Evolutionary conservation across 495 filamentous ascomycete species (phyloP).

Genomic region (Hypoxylon lienhwacheense): DNA sequence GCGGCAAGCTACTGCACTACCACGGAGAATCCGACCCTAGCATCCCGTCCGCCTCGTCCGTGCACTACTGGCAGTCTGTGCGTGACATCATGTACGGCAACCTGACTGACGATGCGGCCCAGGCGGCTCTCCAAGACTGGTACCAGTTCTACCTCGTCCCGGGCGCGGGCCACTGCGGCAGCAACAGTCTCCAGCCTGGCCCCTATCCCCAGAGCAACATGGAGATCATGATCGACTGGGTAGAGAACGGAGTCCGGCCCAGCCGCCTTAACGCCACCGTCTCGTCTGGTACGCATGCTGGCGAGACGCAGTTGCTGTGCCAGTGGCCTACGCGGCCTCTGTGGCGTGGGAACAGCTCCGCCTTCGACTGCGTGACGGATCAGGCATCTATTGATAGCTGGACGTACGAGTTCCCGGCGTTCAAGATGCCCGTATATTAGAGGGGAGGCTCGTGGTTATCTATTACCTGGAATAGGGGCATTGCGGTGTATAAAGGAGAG

Average conservation of each 20-base stretch:
- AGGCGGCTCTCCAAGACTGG: constrained; percentile 46
- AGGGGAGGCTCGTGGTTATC: neutral
- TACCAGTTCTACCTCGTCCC: constrained; percentile 55
- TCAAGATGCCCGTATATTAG: neutral
- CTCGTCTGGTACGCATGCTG: constrained; percentile 34
- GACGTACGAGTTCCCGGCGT: constrained; percentile 20
- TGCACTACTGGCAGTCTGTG: constrained; percentile 54
- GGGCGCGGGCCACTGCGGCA: constrained; percentile 53
- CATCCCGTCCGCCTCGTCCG: constrained; percentile 49
- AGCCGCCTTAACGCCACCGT: constrained; percentile 45
- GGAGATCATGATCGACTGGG: constrained; percentile 51
- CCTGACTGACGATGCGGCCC: constrained; percentile 34
- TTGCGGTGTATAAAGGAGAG: neutral
- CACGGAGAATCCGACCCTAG: constrained; percentile 53
- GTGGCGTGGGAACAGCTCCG: constrained; percentile 37
- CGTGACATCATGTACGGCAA: constrained; percentile 50
- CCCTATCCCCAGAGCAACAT: constrained; percentile 49
- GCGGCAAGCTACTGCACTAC: constrained; percentile 56
- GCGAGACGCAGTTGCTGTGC: constrained; percentile 50
- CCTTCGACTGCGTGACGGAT: constrained; percentile 48
- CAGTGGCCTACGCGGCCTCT: constrained; percentile 49
- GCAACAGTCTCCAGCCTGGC: constrained; percentile 44
- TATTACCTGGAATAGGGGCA: neutral
- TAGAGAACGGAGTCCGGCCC: constrained; percentile 49
- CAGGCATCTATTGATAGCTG: constrained; percentile 46